Base-by-base conservation (phyloP, 805 yeast genomes). In the Yarrowia sp. region DNA sequence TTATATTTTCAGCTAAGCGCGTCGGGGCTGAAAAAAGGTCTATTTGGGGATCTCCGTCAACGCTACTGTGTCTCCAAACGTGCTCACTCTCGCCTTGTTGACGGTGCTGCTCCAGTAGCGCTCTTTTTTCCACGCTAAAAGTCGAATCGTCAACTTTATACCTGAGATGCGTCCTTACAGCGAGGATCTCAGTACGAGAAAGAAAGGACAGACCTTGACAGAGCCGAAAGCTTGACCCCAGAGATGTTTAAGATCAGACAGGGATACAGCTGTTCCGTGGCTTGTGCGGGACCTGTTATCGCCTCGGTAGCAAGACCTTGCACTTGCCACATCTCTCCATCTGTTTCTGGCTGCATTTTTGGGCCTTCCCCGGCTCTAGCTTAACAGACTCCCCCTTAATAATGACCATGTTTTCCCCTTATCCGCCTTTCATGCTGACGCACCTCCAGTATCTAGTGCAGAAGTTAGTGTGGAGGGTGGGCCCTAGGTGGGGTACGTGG, bases 211-310 rank as follows among this genome's bases (percentile, higher is more conserved):
- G 55, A 35, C 55, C 53, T 18, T 35, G 41, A 6, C 18, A 48
- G 41, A 17, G 55, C 55, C 55, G 41, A 33, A 48, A 48, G 55
- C 55, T 48, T 48, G 55, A 48, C 55, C 55, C 55, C 55, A 48
- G 55, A 48, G 41, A 13, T 31, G 3, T 15, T 6, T 15, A 15
- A 10, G 9, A 41, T 8, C 44, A 2, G 10, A 7, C 38, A 11
- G 13, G 13, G 38, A 35, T 35, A 11, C 13, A 11, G 13, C 38
- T 10, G 38, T 11, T 35, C 38, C 38, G 38, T 35, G 38, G 8
- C 4, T 4, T 3, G 2, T 4, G 13, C 38, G 28, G 28, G 28
- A 3, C 3, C 5, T 5, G 28, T 22, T 22, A 22, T 22, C 28
- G 28, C 5, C 28, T 22, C 28, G n/a, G n/a, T n/a, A 22, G 28